Percentiles rank a stretch among this genome's conserved stretches.
These are phyloP conservation scores for Peronospora destructor DNA, from an alignment of 352 stramenopile species.

Conservation along the genomic window DNA sequence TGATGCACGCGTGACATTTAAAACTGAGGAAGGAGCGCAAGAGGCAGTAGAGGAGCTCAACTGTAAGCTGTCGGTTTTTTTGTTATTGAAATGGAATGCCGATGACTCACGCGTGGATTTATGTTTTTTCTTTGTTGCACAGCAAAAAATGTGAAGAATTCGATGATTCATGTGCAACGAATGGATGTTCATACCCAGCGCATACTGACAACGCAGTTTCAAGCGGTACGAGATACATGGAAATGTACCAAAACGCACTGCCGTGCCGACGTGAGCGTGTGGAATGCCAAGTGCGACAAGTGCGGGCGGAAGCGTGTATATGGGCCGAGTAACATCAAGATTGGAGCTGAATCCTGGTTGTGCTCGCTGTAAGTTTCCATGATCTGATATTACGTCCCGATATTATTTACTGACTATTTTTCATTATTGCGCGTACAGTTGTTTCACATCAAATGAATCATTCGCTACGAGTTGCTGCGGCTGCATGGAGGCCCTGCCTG, in stretches of 20 bases:
- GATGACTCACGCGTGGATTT: not conserved
- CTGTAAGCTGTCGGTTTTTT: constrained; percentile 20
- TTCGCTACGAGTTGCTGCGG: constrained; percentile 33
- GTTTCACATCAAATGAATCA: constrained; percentile 44
- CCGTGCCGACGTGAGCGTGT: constrained; percentile 56
- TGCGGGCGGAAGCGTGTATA: constrained; percentile 50
- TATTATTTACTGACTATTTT: constrained; percentile 5
- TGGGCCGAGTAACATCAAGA: constrained; percentile 38
- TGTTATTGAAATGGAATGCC: not conserved
- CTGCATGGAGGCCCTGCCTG: constrained; percentile 35
- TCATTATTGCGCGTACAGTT: constrained; percentile 24
- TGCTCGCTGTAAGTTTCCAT: constrained; percentile 51
- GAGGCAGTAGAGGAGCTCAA: constrained; percentile 52
- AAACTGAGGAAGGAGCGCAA: constrained; percentile 27
- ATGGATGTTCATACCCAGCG: constrained; percentile 45
- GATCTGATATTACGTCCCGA: not conserved
- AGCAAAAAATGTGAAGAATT: constrained; percentile 61
- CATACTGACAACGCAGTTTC: constrained; percentile 41
- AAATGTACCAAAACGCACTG: constrained; percentile 38
- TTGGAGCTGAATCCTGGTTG: constrained; percentile 47
- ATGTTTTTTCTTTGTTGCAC: constrained; percentile 1
- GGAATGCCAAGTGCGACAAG: constrained; percentile 42
- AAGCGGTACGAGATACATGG: constrained; percentile 42
- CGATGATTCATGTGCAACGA: constrained; percentile 37
- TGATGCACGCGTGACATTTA: constrained; percentile 48